Percentiles rank a stretch among this genome's conserved stretches.
Evolutionary conservation across 2,329 filamentous ascomycete species (phyloP).

Genomic region (Trichoderma sp.): DNA sequence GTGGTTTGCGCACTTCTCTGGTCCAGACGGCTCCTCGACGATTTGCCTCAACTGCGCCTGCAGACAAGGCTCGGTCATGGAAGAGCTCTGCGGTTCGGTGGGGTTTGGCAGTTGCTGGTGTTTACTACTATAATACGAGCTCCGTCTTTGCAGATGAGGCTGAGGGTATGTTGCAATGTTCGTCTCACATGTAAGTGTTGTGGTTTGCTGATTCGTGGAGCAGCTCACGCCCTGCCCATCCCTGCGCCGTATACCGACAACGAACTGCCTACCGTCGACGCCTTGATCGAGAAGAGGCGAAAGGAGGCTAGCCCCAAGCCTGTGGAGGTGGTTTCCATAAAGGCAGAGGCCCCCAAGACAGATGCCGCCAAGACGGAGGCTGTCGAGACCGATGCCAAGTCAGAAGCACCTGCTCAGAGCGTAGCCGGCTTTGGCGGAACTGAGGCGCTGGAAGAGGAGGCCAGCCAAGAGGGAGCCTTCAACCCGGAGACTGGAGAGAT

Average conservation of each 20-base stretch:
- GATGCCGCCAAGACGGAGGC: constrained; percentile 24
- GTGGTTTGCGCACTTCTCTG: constrained; percentile 40
- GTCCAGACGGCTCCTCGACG: constrained; percentile 44
- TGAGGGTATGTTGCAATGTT: constrained; percentile 54
- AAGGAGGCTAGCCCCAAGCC: constrained; percentile 41
- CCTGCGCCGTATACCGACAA: constrained; percentile 55
- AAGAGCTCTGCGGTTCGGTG: constrained; percentile 72
- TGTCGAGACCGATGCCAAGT: constrained; percentile 26
- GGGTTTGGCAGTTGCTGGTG: constrained; percentile 68
- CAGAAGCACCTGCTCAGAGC: constrained; percentile 28
- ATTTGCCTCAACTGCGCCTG: constrained; percentile 53
- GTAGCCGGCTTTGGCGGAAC: constrained; percentile 33
- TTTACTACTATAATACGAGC: constrained; percentile 96
- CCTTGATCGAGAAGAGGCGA: constrained; percentile 62
- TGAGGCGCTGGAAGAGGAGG: constrained; percentile 70
- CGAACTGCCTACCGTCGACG: constrained; percentile 62
- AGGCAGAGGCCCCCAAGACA: constrained; percentile 25
- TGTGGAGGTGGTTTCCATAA: constrained; percentile 15
- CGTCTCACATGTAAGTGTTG: background rate
- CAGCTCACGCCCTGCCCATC: constrained; percentile 35
- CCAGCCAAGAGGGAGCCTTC: constrained; percentile 84
- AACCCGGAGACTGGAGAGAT: constrained; percentile 99
- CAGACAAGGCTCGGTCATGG: constrained; percentile 72
- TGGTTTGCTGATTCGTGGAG: background rate
- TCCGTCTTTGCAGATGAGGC: constrained; percentile 82